Evolutionary conservation across 805 yeast genomes (phyloP).

Genomic region (Saccharomycopsis sp.): DNA sequence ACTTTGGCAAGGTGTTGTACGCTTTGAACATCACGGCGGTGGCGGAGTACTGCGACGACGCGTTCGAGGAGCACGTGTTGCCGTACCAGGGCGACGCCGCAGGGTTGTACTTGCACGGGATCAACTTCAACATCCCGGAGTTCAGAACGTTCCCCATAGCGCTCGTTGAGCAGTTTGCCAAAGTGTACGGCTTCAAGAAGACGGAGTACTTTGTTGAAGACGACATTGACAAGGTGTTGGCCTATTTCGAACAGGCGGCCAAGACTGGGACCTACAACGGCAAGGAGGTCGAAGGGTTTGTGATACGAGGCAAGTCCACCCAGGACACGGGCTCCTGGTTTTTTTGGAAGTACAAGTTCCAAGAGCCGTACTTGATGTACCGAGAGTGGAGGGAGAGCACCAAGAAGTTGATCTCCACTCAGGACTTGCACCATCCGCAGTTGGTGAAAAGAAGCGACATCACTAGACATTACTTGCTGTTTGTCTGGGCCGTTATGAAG

Average conservation of each 20-base stretch:
- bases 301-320: slow-evolving; percentile 40
- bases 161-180: slow-evolving; percentile 51
- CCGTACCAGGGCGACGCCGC: slow-evolving; percentile 57
- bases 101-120: slow-evolving; percentile 86
- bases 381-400: slow-evolving; percentile 88
- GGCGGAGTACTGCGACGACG: slow-evolving; percentile 87
- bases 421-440: slow-evolving; percentile 29
- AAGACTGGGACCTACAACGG: slow-evolving; percentile 63
- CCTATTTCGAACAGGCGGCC: slow-evolving; percentile 47
- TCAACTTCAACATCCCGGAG: slow-evolving; percentile 55
- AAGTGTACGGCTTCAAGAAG: slow-evolving; percentile 58
- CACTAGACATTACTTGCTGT: slow-evolving; percentile 60
- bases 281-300: slow-evolving; percentile 87
- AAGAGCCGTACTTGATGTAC: slow-evolving; percentile 88
- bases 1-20: slow-evolving; percentile 50
- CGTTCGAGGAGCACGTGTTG: slow-evolving; percentile 87
- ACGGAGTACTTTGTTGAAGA: slow-evolving; percentile 39
- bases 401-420: slow-evolving; percentile 37
- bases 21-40: slow-evolving; percentile 65
- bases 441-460: slow-evolving; percentile 48
- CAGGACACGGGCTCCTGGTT: slow-evolving; percentile 33
- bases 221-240: slow-evolving; percentile 34
- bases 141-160: slow-evolving; percentile 61
- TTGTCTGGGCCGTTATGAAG: slow-evolving; percentile 48
- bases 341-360: slow-evolving; percentile 90